phyloP scores from a whole-genome alignment of 768 basidiomycete genomes.

The Pulveroboletus sp. region DNA sequence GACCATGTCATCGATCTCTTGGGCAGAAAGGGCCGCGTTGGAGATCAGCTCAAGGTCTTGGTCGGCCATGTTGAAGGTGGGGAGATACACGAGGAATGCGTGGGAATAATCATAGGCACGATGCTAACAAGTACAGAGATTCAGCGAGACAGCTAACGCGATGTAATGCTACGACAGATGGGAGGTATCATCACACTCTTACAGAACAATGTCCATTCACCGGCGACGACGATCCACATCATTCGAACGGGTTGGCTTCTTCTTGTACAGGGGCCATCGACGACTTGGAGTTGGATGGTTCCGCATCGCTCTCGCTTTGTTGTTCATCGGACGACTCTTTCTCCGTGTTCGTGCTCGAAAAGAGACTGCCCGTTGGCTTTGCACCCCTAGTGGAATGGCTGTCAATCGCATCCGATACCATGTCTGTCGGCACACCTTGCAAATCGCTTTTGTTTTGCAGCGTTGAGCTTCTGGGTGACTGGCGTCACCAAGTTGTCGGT shows the following conservation, averaged over 20 bases:
- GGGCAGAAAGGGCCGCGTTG: slow-evolving; percentile 15
- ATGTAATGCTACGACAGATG: slow-evolving; percentile 23
- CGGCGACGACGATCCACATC: slow-evolving; percentile 4
- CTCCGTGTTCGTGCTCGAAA: slow-evolving; percentile 35
- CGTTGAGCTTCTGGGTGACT: slow-evolving; percentile 85
- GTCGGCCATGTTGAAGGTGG: slow-evolving; percentile 15
- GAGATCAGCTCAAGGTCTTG: not conserved
- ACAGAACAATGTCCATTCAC: slow-evolving; percentile 17
- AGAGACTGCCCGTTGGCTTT: slow-evolving; percentile 61
- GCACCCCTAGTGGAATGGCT: slow-evolving; percentile 41
- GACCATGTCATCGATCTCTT: slow-evolving; percentile 30
- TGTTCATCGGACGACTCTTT: slow-evolving; percentile 33
- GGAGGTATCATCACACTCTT: slow-evolving; percentile 25
- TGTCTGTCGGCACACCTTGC: slow-evolving; percentile 56
- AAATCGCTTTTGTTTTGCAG: slow-evolving; percentile 93
- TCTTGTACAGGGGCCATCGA: slow-evolving; percentile 38
- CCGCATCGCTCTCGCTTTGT: slow-evolving; percentile 38
- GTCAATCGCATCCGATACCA: slow-evolving; percentile 7
- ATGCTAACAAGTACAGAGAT: slow-evolving; percentile 25
- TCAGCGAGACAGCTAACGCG: slow-evolving; percentile 29
- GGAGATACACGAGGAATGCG: slow-evolving; percentile 8
- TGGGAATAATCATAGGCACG: slow-evolving; percentile 29
- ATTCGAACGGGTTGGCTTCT: slow-evolving; percentile 72
- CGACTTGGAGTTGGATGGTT: slow-evolving; percentile 32
- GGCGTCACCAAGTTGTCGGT: slow-evolving; percentile 96